Conservation (phyloP, 2,329 filamentous ascomycete genomes). For the Scedosporium boydii region DNA sequence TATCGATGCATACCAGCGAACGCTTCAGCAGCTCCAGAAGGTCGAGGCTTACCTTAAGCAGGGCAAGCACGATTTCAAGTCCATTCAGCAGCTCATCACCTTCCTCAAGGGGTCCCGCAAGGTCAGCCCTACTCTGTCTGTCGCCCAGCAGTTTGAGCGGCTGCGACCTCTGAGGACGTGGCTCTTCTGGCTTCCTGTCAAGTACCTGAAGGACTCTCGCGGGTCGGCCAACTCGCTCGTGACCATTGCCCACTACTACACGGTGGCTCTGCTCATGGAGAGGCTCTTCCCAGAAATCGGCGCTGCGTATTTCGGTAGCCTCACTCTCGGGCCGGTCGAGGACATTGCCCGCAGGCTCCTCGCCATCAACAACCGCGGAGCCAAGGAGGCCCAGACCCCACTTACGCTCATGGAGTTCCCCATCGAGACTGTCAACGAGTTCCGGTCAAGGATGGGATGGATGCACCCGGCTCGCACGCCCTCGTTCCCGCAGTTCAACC, state of each 20-base stretch:
- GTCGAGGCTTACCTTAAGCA: slow-evolving; percentile 61
- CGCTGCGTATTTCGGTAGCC: slow-evolving; percentile 74
- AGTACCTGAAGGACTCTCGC: slow-evolving; percentile 67
- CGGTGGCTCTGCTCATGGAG: slow-evolving; percentile 76
- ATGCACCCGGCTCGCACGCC: slow-evolving; percentile 46
- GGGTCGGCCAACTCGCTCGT: slow-evolving; percentile 70
- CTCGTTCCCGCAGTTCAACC: slow-evolving; percentile 52
- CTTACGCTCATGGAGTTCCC: slow-evolving; percentile 64
- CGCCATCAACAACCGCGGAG: slow-evolving; percentile 49
- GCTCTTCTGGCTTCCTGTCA: slow-evolving; percentile 92
- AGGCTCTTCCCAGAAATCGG: slow-evolving; percentile 87
- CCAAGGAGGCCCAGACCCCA: slow-evolving; percentile 50
- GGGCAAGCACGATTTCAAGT: slow-evolving; percentile 58
- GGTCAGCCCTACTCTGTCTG: slow-evolving; percentile 58
- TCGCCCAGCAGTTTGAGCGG: slow-evolving; percentile 81
- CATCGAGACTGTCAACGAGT: slow-evolving; percentile 58
- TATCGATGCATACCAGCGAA: slow-evolving; percentile 56
- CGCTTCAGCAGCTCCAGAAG: slow-evolving; percentile 56
- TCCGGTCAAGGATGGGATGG: slow-evolving; percentile 62
- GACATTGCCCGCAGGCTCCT: slow-evolving; percentile 72
- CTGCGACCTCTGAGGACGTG: slow-evolving; percentile 81
- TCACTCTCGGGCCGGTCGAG: slow-evolving; percentile 73
- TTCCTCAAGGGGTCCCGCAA: slow-evolving; percentile 66
- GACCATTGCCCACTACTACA: slow-evolving; percentile 86
- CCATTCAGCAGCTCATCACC: slow-evolving; percentile 58